Base-by-base conservation (phyloP, 1,139 yeast genomes). In the Scheffersomyces quercinus region DNA sequence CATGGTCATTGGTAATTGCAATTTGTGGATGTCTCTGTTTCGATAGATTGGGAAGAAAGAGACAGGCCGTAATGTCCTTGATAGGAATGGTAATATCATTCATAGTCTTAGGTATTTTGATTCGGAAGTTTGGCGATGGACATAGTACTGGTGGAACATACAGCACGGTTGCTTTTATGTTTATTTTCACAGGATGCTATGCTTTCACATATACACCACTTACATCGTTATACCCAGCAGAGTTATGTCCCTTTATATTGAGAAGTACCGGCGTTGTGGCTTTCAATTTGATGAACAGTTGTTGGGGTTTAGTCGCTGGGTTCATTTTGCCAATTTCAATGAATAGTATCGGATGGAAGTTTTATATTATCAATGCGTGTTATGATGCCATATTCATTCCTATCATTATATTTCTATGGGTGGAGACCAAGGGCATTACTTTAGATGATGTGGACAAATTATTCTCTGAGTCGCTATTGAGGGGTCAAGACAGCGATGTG, bases 141-240 rank as follows among this genome's bases (percentile, higher is more conserved):
- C 45, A 44, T 13, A 45, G 39, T 29, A 33, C 32, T 7, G 35
- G 51, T 13, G 58, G 55, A 4, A 41, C 48, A 2, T 50, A 43
- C 40, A 57, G 56, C 6, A 16, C 52, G 10, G 47, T 53, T 32
- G 52, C 57, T 0, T 37, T 52, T 12, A 54, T 54, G 51, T 54
- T 51, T 39, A 11, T 54, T 1, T 54, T 54, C 41, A 47, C 52
- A 40, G 58, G 58, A 6, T 44, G 44, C 34, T 53, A 54, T 30
- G 37, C 53, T 1, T 51, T 45, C 29, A 45, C 55, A 6, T 52
- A 37, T 34, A 52, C 58, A 10, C 57, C 58, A 5, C 42, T 54
- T 29, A 42, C 46, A 8, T 43, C 45, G 3, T 26, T 48, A 37
- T 35, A 16, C n/a, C 48, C 54, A 5, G 26, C 54, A 7, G 57